Evolutionary conservation across 768 basidiomycete genomes (phyloP).

Genomic region (Tylopilus intermedius): DNA sequence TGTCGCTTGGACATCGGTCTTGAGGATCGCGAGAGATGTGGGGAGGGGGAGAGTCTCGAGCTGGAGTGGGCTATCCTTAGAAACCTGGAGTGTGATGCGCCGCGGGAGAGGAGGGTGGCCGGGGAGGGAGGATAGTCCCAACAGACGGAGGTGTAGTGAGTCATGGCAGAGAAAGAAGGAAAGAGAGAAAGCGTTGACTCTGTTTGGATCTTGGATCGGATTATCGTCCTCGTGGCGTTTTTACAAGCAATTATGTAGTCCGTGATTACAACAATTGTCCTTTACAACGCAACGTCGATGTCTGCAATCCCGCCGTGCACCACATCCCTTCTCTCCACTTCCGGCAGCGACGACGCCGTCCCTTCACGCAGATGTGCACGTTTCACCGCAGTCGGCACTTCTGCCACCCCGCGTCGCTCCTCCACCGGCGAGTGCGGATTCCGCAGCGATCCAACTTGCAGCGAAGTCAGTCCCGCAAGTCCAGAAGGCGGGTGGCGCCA

Average conservation of each 20-base stretch:
- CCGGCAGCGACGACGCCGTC: constrained; percentile 14
- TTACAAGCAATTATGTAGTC: no score
- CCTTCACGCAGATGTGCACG: constrained; percentile 23
- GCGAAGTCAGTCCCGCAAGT: constrained; percentile 14
- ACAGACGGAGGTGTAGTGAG: constrained; percentile 6
- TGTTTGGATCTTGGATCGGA: constrained; percentile 4
- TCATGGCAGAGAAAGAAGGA: no score
- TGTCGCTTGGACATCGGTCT: constrained; percentile 5
- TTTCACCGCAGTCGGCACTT: background rate
- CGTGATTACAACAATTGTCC: background rate
- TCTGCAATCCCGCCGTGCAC: constrained; percentile 21
- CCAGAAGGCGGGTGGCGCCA: constrained; percentile 25
- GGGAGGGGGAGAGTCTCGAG: background rate
- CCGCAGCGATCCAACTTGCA: constrained; percentile 11
- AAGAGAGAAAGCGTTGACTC: no score
- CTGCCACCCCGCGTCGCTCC: constrained; percentile 1
- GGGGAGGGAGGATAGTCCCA: constrained; percentile 23
- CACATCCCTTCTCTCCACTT: constrained; percentile 21
- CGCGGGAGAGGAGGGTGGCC: constrained; percentile 20
- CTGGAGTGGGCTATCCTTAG: constrained; percentile 22
- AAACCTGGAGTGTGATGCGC: constrained; percentile 27
- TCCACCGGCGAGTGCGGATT: constrained; percentile 24
- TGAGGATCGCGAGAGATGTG: constrained; percentile 1
- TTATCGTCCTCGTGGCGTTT: background rate
- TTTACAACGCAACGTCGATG: constrained; percentile 23